A percentile compares a stretch with the other conserved stretches of the same genome.
phyloP scores from a whole-genome alignment of 139 green algal species.

The Closterium sp. region DNA sequence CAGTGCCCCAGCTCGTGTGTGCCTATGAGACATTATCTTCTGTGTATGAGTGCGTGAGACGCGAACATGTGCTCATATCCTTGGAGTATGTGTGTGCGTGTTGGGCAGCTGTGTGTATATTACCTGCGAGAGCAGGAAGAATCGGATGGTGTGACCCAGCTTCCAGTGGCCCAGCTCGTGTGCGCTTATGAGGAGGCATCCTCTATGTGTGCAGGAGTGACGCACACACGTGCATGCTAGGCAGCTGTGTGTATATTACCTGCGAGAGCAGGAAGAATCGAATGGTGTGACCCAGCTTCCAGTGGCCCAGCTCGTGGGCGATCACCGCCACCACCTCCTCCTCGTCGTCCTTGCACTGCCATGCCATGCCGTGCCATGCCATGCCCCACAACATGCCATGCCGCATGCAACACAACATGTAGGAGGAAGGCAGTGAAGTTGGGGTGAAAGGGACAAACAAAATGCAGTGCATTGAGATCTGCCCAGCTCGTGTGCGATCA shows the following conservation, averaged over 20 bases:
- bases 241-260: neutral
- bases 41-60: too few relatives aligned
- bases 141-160: constrained; percentile 72
- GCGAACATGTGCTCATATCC: too few relatives aligned
- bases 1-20: constrained; percentile 86
- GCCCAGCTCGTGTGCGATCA: neutral
- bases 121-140: constrained; percentile 58
- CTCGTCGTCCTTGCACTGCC: neutral
- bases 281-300: constrained; percentile 82
- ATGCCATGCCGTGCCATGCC: neutral
- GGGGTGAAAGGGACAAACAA: too few relatives aligned
- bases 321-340: constrained; percentile 41
- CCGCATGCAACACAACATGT: too few relatives aligned
- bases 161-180: constrained; percentile 90
- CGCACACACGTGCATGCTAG: neutral
- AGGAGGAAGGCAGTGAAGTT: too few relatives aligned
- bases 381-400: too few relatives aligned
- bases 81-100: too few relatives aligned
- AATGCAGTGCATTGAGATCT: too few relatives aligned
- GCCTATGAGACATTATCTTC: constrained; percentile 54
- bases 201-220: too few relatives aligned
- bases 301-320: constrained; percentile 85
- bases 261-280: constrained; percentile 62
- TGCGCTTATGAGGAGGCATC: constrained; percentile 62
- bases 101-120: neutral